Conservation (phyloP, 768 basidiomycete species). For the Suillus paluster region DNA sequence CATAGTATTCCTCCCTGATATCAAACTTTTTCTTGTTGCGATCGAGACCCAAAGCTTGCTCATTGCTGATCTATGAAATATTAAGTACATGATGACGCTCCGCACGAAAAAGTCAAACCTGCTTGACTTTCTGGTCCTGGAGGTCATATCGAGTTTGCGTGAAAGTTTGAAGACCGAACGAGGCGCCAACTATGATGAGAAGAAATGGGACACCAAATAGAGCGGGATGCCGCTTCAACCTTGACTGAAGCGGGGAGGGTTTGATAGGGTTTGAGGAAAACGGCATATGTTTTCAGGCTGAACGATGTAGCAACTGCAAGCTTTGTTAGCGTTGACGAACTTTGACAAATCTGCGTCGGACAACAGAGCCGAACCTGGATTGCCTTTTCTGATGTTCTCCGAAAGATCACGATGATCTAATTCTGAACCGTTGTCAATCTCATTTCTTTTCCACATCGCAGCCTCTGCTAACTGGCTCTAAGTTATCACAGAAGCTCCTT, state of each 20-base stretch:
- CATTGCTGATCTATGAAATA: constrained; percentile 61
- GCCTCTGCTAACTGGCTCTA: neutral
- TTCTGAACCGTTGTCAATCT: constrained; percentile 5
- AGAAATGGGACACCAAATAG: constrained; percentile 90
- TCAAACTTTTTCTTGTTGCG: constrained; percentile 81
- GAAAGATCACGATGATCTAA: neutral
- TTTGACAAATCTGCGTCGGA: neutral
- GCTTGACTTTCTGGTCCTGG: constrained; percentile 77
- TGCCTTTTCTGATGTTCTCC: constrained; percentile 2
- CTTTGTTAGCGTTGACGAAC: neutral
- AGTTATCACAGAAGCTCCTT: neutral
- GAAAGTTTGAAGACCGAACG: constrained; percentile 80
- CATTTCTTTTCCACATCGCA: constrained; percentile 12
- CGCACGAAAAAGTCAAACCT: constrained; percentile 42
- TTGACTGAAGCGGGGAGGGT: constrained; percentile 41
- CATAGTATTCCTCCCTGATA: constrained; percentile 95
- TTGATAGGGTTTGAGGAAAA: constrained; percentile 56
- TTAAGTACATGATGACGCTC: neutral
- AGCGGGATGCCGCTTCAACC: constrained; percentile 63
- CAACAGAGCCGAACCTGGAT: neutral
- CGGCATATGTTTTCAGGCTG: constrained; percentile 40
- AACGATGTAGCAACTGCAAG: neutral
- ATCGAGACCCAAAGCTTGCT: constrained; percentile 77
- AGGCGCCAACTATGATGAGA: constrained; percentile 81
- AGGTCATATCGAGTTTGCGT: constrained; percentile 93